These are phyloP conservation scores for Cylindrotheca closterium DNA, from an alignment of 108 stramenopile genomes.

Conservation along the genomic window DNA sequence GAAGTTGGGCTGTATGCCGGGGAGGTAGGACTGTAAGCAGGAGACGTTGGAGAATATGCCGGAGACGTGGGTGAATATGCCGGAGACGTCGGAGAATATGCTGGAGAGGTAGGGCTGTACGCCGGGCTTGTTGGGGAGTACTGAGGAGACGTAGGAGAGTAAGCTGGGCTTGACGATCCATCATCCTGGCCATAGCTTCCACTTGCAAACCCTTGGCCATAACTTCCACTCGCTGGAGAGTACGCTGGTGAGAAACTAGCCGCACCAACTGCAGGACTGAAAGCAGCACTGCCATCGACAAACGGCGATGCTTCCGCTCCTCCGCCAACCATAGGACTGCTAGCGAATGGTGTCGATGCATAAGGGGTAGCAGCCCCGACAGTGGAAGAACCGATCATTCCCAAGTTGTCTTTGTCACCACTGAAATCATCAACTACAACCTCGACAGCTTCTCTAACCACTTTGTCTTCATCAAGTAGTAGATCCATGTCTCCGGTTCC, in stretches of 20 bases:
- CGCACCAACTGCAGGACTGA: constrained; percentile 81
- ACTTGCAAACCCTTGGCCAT: constrained; percentile 61
- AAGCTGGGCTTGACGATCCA: constrained; percentile 43
- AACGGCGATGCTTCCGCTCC: constrained; percentile 63
- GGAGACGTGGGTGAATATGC: constrained; percentile 84
- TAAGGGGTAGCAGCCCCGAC: constrained; percentile 71
- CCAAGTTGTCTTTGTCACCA: constrained; percentile 56
- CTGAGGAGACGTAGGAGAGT: constrained; percentile 61
- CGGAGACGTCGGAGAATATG: constrained; percentile 72
- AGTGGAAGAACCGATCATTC: constrained; percentile 38
- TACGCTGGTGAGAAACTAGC: constrained; percentile 79
- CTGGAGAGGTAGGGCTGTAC: constrained; percentile 56
- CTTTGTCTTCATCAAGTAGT: constrained; percentile 92
- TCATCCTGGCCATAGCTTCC: constrained; percentile 76
- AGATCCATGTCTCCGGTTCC: constrained; percentile 96
- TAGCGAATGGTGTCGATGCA: constrained; percentile 69
- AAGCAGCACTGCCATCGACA: constrained; percentile 64
- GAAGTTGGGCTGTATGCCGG: constrained; percentile 76
- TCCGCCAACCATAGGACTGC: constrained; percentile 67
- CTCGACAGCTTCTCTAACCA: constrained; percentile 88
- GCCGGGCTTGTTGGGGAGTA: constrained; percentile 75
- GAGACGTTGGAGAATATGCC: constrained; percentile 68
- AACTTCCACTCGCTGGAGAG: constrained; percentile 70
- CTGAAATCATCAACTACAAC: constrained; percentile 82
- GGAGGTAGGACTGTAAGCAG: constrained; percentile 44